Percentiles rank a stretch among this genome's conserved stretches.
Conservation (phyloP, 2,329 filamentous ascomycete species). For the Beauveria australis region DNA sequence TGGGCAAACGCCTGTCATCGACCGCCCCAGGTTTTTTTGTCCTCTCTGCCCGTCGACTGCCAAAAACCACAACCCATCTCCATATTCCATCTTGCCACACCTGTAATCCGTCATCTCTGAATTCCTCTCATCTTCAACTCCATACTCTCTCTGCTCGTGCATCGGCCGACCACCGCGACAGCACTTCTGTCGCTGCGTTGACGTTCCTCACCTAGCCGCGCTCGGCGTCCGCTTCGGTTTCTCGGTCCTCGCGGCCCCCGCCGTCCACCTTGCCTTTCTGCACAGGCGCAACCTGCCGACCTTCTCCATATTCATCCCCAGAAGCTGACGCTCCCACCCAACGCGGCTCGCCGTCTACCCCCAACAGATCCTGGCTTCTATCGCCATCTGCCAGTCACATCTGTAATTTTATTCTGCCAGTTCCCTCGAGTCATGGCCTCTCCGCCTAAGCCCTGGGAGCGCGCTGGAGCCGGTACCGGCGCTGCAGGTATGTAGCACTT, state of each 20-base stretch:
- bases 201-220: background rate
- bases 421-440: slow-evolving; percentile 49
- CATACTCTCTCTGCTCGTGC: background rate
- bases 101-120: background rate
- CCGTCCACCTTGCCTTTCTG: background rate
- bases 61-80: background rate
- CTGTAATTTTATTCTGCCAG: background rate
- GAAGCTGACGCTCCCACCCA: background rate
- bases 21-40: background rate
- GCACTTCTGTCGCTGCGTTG: background rate
- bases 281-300: slow-evolving; percentile 7
- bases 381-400: background rate
- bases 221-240: slow-evolving; percentile 2
- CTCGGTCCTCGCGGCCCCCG: slow-evolving; percentile 5
- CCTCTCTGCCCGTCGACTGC: background rate
- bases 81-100: background rate
- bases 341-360: background rate
- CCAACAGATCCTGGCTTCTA: background rate
- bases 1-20: background rate
- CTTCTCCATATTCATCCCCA: background rate
- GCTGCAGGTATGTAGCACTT: slow-evolving; percentile 27
- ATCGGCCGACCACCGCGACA: background rate
- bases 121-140: background rate
- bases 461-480: slow-evolving; percentile 61
- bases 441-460: slow-evolving; percentile 97